Evolutionary conservation across 2,329 filamentous ascomycete species (phyloP).

Genomic region (Chaetomiaceae sp.): DNA sequence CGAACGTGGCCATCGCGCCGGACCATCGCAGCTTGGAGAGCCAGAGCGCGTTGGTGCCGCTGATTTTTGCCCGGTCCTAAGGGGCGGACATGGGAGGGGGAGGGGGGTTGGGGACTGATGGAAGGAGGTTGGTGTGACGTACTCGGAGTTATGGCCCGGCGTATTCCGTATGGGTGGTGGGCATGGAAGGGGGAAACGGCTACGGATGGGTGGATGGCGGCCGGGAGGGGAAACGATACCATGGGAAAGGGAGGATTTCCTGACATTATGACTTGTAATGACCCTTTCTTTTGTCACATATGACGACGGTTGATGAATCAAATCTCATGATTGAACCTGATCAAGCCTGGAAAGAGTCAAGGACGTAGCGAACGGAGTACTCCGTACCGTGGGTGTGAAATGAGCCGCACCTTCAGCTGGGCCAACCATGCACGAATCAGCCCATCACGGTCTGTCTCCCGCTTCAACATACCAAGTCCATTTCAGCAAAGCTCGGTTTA

Average conservation of each 20-base stretch:
- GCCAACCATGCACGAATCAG: no score
- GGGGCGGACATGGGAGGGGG: background rate
- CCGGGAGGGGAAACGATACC: conserved; percentile 6
- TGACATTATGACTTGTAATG: conserved; percentile 18
- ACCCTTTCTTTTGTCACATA: conserved; percentile 11
- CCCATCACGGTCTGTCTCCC: no score
- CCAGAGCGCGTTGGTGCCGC: conserved; percentile 48
- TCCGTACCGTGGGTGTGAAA: no score
- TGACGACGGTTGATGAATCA: conserved; percentile 7
- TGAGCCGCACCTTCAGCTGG: no score
- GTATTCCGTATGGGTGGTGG: no score
- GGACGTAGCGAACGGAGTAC: no score
- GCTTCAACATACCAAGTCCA: no score
- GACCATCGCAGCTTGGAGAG: conserved; percentile 45
- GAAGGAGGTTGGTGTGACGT: no score
- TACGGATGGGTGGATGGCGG: background rate
- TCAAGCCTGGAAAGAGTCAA: no score
- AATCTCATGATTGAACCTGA: background rate
- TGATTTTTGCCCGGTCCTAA: conserved; percentile 51
- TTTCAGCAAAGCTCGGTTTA: no score
- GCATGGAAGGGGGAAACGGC: background rate
- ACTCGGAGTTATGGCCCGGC: no score
- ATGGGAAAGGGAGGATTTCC: conserved; percentile 13
- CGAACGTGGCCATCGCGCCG: conserved; percentile 21
- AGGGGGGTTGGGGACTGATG: background rate